Percentiles rank a stretch among this genome's conserved stretches.
Conservation (phyloP, 805 yeast genomes). For the Yarrowia sp. region DNA sequence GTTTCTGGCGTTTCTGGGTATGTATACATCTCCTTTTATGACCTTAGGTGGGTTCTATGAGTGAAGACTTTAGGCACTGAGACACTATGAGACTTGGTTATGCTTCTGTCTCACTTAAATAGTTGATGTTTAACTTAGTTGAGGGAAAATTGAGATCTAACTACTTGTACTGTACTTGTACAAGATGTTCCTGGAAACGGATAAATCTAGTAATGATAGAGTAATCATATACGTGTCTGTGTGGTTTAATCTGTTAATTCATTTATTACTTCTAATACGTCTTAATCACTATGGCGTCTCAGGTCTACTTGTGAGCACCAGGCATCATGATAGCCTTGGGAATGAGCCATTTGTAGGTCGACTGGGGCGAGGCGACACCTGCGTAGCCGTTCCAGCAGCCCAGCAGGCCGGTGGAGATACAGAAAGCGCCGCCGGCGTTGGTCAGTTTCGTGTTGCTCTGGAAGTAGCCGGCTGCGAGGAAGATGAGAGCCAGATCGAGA, state of each 20-base stretch:
- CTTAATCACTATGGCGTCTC: not conserved
- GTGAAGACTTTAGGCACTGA: too few species aligned
- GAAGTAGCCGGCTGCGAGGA: conserved; percentile 62
- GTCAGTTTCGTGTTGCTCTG: conserved; percentile 52
- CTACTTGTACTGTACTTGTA: too few species aligned
- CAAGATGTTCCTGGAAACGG: too few species aligned
- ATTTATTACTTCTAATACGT: not conserved
- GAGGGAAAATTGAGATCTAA: not conserved
- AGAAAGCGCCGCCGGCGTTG: conserved; percentile 68
- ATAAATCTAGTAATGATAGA: too few species aligned
- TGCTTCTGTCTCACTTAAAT: not conserved
- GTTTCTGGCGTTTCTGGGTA: not conserved
- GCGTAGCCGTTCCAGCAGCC: conserved; percentile 70
- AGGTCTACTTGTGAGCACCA: conserved; percentile 12
- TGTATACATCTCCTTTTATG: too few species aligned
- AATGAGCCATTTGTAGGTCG: conserved; percentile 45
- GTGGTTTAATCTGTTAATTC: too few species aligned
- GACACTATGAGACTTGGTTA: not conserved
- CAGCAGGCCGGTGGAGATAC: conserved; percentile 59
- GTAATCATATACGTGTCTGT: too few species aligned
- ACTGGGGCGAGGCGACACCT: conserved; percentile 62
- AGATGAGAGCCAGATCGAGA: conserved; percentile 50
- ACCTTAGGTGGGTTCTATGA: too few species aligned
- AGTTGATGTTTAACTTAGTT: not conserved
- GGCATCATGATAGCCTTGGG: conserved; percentile 29